Base-by-base conservation (phyloP, 208 protist species). In the Trypanosoma theileri region DNA sequence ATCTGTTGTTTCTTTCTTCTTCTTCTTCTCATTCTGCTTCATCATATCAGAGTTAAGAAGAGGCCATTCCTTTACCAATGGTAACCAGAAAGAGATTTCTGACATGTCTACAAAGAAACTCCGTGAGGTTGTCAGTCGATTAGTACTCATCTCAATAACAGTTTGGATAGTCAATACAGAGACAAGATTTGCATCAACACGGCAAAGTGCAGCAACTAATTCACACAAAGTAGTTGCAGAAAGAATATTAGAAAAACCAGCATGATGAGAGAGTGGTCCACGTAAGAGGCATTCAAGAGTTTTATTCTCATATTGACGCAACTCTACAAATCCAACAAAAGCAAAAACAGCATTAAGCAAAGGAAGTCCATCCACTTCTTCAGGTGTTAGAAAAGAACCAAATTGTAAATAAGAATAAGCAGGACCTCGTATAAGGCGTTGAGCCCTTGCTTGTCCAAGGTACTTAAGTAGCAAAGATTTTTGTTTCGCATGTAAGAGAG, bases 381-480 rank as follows among this genome's bases (percentile, higher is more conserved):
- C 76, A 11, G n/a, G 31, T 4, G 54, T 58, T 21, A 89, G 78
- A 59, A 86, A 85, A 8, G 26, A 40, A 11, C 75, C 79, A 3
- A 71, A 12, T 4, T 55, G 42, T 57, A 71, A 59, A 42, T 48
- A 28, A n/a, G 46, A 26, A 17, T 68, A 61, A 52, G 52, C 65
- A 22, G 81, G 81, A 10, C 69, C 70, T 59, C 62, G 67, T 44
- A 91, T 67, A 50, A 88, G 79, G 4, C 78, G 70, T 56, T 85
- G 72, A 3, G 71, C 81, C 16, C 78, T 59, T 19, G 54, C 63
- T 59, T 88, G 76, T 26, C 79, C 85, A 2, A 91, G 69, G 51
- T 77, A 84, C 71, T 84, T 84, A 44, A 91, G 67, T 60, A 86
- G 35, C 13, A 73, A 31, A 44, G 66, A 79, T 68, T 83, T 86